phyloP scores from a whole-genome alignment of 208 protist species.

The Acanthamoeba lugdunensis region DNA sequence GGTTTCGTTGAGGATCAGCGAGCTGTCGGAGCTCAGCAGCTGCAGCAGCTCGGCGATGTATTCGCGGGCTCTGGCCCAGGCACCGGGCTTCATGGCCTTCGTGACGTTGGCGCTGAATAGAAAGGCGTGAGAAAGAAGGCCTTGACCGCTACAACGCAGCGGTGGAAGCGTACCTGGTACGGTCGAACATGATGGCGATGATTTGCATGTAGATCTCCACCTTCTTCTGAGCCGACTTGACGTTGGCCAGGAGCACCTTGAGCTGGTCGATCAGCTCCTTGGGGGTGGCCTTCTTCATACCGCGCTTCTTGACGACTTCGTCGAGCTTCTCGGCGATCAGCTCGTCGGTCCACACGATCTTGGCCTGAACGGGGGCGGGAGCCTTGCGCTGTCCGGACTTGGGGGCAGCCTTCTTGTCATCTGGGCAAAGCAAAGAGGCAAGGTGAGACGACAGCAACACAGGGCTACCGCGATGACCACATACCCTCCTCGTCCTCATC shows the following conservation, averaged over 20 bases:
- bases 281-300: constrained; percentile 36
- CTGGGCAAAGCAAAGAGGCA: not conserved
- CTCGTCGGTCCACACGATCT: constrained; percentile 67
- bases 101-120: constrained; percentile 54
- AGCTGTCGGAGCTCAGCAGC: constrained; percentile 20
- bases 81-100: constrained; percentile 49
- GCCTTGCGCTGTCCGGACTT: not conserved
- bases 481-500: constrained; percentile 1
- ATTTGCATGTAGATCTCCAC: constrained; percentile 67
- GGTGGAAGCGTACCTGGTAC: not conserved
- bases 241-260: constrained; percentile 64
- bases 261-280: constrained; percentile 64
- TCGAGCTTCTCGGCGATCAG: constrained; percentile 37
- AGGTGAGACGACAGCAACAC: not conserved
- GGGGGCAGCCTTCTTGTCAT: not conserved
- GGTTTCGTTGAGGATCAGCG: constrained; percentile 22
- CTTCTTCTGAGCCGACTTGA: constrained; percentile 52
- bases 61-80: not conserved
- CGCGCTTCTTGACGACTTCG: constrained; percentile 65
- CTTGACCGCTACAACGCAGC: not conserved
- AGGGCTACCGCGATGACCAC: not conserved
- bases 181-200: constrained; percentile 63
- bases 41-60: constrained; percentile 56
- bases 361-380: not conserved
- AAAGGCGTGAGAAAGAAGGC: not conserved